These are phyloP conservation scores for Chlorociboria aeruginascens DNA, from an alignment of 495 filamentous ascomycete genomes.

Conservation along the genomic window DNA sequence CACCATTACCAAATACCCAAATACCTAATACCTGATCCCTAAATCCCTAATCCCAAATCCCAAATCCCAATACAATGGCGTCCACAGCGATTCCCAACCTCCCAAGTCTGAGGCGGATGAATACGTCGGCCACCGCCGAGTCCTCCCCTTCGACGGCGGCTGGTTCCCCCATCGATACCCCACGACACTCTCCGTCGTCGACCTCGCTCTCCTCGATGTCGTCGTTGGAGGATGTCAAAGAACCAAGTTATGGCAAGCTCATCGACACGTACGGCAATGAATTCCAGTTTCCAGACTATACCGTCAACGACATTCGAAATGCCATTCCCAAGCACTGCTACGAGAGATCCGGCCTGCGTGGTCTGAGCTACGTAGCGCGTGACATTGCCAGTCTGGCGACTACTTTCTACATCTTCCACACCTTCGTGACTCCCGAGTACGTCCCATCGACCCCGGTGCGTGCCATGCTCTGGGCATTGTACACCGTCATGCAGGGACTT, in stretches of 20 bases:
- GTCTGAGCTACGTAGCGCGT: constrained; percentile 56
- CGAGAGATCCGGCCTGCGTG: constrained; percentile 51
- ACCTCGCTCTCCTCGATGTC: constrained; percentile 86
- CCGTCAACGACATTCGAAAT: constrained; percentile 69
- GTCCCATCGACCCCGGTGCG: constrained; percentile 47
- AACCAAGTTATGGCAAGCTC: constrained; percentile 38
- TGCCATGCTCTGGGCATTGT: constrained; percentile 49
- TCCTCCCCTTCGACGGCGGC: constrained; percentile 51
- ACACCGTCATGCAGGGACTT: constrained; percentile 64
- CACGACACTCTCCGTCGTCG: constrained; percentile 66
- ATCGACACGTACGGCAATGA: constrained; percentile 64
- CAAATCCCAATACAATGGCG: constrained; percentile 31
- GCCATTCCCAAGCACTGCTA: constrained; percentile 79
- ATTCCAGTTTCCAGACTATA: constrained; percentile 64
- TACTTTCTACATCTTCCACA: constrained; percentile 58
- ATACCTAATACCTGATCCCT: no score
- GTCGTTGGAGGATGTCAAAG: constrained; percentile 40
- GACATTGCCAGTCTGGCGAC: constrained; percentile 50
- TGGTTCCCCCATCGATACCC: constrained; percentile 56
- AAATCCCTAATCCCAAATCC: no score
- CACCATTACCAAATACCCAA: no score
- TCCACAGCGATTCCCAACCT: constrained; percentile 45
- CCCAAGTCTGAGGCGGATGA: constrained; percentile 36
- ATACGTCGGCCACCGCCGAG: constrained; percentile 32
- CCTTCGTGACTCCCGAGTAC: constrained; percentile 44